Evolutionary conservation across 208 protist species (phyloP).

Genomic region (Leptomonas pyrrhocoris): DNA sequence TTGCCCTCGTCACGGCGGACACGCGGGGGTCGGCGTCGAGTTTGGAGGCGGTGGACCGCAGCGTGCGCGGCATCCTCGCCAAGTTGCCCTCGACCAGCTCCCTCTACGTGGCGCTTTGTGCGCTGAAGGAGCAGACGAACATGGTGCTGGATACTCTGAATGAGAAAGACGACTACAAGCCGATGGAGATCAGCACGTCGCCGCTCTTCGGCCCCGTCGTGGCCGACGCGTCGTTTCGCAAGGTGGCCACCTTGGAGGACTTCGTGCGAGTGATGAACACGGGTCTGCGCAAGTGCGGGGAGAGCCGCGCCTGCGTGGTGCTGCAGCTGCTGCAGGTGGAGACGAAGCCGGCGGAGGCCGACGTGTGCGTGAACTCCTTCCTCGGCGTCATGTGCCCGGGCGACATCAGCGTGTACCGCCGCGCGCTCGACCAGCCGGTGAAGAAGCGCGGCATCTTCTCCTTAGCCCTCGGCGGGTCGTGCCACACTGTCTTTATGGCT

Average conservation of each 20-base stretch:
- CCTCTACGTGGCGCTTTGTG: slow-evolving; percentile 47
- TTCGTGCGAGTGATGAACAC: slow-evolving; percentile 36
- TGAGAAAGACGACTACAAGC: slow-evolving; percentile 24
- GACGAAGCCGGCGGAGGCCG: slow-evolving; percentile 28
- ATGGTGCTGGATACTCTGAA: slow-evolving; percentile 43
- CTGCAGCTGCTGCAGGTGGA: slow-evolving; percentile 45
- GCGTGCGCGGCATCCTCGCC: slow-evolving; percentile 38
- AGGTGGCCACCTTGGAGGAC: slow-evolving; percentile 26
- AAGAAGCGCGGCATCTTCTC: slow-evolving; percentile 38
- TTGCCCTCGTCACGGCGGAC: slow-evolving; percentile 56
- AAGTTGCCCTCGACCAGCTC: slow-evolving; percentile 33
- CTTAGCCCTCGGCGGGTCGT: slow-evolving; percentile 38
- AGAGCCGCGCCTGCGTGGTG: slow-evolving; percentile 44
- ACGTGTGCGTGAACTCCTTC: slow-evolving; percentile 41
- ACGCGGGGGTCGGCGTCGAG: slow-evolving; percentile 45
- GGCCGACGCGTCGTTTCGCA: slow-evolving; percentile 28
- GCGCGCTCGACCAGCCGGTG: slow-evolving; percentile 17
- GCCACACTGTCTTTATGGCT: slow-evolving; percentile 36
- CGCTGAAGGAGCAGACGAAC: slow-evolving; percentile 33
- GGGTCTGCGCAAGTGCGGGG: slow-evolving; percentile 41
- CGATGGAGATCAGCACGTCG: slow-evolving; percentile 24
- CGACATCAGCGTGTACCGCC: slow-evolving; percentile 36
- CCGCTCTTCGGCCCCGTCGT: slow-evolving; percentile 44
- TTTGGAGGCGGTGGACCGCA: slow-evolving; percentile 56
- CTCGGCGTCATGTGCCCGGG: slow-evolving; percentile 38